A percentile compares a stretch with the other conserved stretches of the same genome.
Evolutionary conservation across 371 early-diverging fungal genomes (phyloP).

Genomic region (Rhizopus stolonifer): DNA sequence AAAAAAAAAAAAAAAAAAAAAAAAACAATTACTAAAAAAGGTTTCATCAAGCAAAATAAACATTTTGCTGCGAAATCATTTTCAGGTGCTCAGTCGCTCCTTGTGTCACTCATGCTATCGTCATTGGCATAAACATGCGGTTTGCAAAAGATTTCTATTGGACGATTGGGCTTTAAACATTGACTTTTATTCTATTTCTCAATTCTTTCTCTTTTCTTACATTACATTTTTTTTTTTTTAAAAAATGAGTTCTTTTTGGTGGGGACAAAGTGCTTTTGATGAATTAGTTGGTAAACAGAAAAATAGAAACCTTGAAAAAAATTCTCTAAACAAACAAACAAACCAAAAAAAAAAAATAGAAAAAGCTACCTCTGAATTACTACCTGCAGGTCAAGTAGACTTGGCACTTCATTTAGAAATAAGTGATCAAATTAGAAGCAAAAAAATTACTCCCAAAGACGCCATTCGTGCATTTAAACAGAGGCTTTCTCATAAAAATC

Average conservation of each 20-base stretch:
- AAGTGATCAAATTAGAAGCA: slow-evolving; percentile 89
- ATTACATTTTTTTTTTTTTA: background rate
- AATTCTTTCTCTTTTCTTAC: slow-evolving; percentile 13
- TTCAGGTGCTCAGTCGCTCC: background rate
- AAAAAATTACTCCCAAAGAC: slow-evolving; percentile 79
- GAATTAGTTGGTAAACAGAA: slow-evolving; percentile 40
- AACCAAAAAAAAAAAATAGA: too few species aligned
- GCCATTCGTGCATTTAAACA: slow-evolving; percentile 76
- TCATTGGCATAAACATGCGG: background rate
- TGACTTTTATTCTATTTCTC: slow-evolving; percentile 5
- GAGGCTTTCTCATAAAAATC: slow-evolving; percentile 82
- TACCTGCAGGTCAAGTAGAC: slow-evolving; percentile 86
- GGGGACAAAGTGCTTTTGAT: slow-evolving; percentile 44
- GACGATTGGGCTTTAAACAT: background rate
- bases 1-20: background rate
- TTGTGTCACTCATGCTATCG: too few species aligned
- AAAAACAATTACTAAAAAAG: slow-evolving; percentile 1
- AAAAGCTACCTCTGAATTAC: slow-evolving; percentile 86
- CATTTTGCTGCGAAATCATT: too few species aligned
- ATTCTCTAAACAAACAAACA: too few species aligned
- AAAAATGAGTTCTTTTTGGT: slow-evolving; percentile 41
- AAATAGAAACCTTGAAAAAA: background rate
- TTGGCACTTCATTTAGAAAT: slow-evolving; percentile 83
- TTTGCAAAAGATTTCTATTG: background rate
- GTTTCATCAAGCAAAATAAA: background rate